Evolutionary conservation across 441 rosid species (phyloP).

Genomic region (Corymbia citriodora): DNA sequence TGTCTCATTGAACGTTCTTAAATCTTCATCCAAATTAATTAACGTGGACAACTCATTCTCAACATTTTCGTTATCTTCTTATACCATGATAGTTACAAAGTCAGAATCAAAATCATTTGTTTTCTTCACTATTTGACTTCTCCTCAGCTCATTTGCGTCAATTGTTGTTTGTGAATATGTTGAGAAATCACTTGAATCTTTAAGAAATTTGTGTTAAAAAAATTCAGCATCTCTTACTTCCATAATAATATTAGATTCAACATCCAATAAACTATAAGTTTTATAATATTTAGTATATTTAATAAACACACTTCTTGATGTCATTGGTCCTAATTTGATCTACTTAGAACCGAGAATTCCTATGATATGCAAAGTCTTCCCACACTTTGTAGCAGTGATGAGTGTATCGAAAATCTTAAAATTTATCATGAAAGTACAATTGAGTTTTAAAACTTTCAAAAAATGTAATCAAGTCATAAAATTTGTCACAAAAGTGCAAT

Average conservation of each 20-base stretch:
- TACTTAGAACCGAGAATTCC: not conserved
- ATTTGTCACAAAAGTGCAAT: no score
- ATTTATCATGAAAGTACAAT: no score
- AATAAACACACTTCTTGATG: not conserved
- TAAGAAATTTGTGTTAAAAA: not conserved
- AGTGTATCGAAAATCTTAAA: no score
- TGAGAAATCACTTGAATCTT: not conserved
- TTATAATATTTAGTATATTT: not conserved
- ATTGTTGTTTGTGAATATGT: not conserved
- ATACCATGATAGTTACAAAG: not conserved
- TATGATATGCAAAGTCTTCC: not conserved
- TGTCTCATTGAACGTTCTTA: not conserved
- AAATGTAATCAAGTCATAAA: no score
- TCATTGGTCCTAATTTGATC: not conserved
- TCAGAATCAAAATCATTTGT: accelerated
- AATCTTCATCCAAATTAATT: not conserved
- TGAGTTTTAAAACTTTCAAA: accelerated
- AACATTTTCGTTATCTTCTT: not conserved
- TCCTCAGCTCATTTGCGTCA: accelerated
- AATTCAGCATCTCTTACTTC: not conserved
- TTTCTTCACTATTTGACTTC: not conserved
- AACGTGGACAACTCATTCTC: accelerated
- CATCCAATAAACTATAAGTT: not conserved
- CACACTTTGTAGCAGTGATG: not conserved
- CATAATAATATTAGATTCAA: not conserved